These are phyloP conservation scores for Macrophomina pseudophaseolina DNA, from an alignment of 2,329 filamentous ascomycete species.

Conservation along the genomic window DNA sequence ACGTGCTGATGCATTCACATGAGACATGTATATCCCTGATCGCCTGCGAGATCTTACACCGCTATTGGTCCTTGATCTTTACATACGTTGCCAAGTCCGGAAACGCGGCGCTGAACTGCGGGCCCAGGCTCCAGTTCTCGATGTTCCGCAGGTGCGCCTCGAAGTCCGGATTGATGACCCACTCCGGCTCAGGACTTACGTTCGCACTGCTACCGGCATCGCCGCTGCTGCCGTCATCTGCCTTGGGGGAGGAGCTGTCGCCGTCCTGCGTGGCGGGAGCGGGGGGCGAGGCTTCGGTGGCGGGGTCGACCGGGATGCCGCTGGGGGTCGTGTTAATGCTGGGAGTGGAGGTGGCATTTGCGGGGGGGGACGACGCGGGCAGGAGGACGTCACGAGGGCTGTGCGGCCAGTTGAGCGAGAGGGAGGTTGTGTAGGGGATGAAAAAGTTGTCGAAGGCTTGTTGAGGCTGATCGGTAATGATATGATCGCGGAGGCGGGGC, in stretches of 20 bases:
- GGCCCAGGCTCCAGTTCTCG: constrained; percentile 82
- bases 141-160: constrained; percentile 76
- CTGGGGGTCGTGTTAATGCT: constrained; percentile 22
- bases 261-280: not conserved
- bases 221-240: not conserved
- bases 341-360: not conserved
- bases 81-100: constrained; percentile 56
- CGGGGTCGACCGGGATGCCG: constrained; percentile 23
- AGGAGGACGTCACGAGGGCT: constrained; percentile 72
- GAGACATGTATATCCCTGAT: too few species aligned
- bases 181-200: constrained; percentile 48
- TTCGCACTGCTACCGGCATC: not conserved
- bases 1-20: too few species aligned
- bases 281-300: constrained; percentile 12
- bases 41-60: too few species aligned
- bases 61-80: constrained; percentile 37
- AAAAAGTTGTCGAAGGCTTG: constrained; percentile 82
- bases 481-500: constrained; percentile 73
- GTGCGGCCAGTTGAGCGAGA: constrained; percentile 86
- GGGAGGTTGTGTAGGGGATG: constrained; percentile 75
- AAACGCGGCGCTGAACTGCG: constrained; percentile 68
- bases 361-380: constrained; percentile 42
- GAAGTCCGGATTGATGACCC: constrained; percentile 85
- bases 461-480: constrained; percentile 37
- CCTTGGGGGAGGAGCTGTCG: not conserved